phyloP scores from a whole-genome alignment of 164 flowering plant genomes.

The Magnolia changhungtana region DNA sequence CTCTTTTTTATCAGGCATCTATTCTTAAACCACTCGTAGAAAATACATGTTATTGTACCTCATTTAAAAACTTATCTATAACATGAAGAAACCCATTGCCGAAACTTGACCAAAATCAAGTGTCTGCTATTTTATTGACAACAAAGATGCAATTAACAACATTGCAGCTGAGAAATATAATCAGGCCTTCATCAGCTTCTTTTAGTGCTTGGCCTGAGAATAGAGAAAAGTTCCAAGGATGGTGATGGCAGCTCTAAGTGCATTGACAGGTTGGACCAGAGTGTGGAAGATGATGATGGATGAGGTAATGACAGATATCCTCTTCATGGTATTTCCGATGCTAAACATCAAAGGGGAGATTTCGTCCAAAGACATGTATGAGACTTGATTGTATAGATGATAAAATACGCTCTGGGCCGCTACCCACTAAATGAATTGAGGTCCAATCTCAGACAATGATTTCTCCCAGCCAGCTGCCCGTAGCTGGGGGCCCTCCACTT shows the following conservation, averaged over 20 bases:
- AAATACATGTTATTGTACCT: no score
- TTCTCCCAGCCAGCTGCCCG: conserved; percentile 78
- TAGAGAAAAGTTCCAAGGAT: conserved; percentile 91
- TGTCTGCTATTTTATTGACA: not conserved
- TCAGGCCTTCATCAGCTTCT: not conserved
- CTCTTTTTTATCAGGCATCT: no score
- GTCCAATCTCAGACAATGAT: conserved; percentile 67
- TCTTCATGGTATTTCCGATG: conserved; percentile 92
- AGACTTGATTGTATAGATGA: conserved; percentile 85
- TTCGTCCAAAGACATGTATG: conserved; percentile 88
- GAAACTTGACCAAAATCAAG: not conserved
- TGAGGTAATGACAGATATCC: conserved; percentile 90
- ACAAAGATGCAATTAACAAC: not conserved
- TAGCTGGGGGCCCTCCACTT: conserved; percentile 80
- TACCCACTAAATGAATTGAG: conserved; percentile 79
- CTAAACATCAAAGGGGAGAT: conserved; percentile 96
- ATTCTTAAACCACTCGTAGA: no score
- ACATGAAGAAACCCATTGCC: not conserved
- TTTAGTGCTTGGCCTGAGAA: conserved; percentile 32
- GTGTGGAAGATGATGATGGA: conserved; percentile 91
- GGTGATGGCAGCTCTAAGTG: conserved; percentile 92
- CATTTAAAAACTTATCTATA: not conserved
- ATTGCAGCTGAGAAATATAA: not conserved
- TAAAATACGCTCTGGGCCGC: conserved; percentile 91
- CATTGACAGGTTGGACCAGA: conserved; percentile 83